phyloP scores from a whole-genome alignment of 2,329 filamentous ascomycete genomes.

The Achaetomium macrosporum region DNA sequence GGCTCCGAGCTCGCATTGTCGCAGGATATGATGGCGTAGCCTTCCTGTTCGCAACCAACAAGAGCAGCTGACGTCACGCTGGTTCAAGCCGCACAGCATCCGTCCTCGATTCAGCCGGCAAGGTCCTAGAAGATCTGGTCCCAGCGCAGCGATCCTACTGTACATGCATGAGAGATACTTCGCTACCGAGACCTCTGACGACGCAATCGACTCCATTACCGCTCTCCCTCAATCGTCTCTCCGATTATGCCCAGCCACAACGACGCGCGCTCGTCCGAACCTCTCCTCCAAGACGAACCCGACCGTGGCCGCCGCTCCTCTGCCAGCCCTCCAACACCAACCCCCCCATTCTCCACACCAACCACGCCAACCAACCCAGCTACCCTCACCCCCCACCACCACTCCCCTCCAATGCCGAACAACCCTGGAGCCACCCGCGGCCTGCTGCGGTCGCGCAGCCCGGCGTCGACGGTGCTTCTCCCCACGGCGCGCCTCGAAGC shows the following conservation, averaged over 20 bases:
- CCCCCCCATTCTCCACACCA: slow-evolving; percentile 3
- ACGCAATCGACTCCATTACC: background rate
- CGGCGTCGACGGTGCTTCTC: slow-evolving; percentile 44
- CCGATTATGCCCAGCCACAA: slow-evolving; percentile 13
- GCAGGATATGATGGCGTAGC: no score
- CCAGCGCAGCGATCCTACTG: no score
- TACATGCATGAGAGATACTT: no score
- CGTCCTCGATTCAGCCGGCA: no score
- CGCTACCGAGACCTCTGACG: no score
- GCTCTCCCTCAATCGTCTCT: background rate
- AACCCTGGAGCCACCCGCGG: slow-evolving; percentile 48
- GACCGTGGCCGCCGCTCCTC: slow-evolving; percentile 11
- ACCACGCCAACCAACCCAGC: background rate
- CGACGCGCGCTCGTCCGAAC: slow-evolving; percentile 17
- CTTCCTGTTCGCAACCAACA: no score
- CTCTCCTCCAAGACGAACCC: slow-evolving; percentile 17
- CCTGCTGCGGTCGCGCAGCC: slow-evolving; percentile 68
- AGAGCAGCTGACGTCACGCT: no score
- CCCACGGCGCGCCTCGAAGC: slow-evolving; percentile 58
- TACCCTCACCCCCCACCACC: background rate
- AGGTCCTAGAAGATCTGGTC: no score
- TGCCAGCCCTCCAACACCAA: slow-evolving; percentile 9
- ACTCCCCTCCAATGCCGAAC: background rate
- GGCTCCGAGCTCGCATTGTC: no score
- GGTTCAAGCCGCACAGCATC: no score